These are phyloP conservation scores for Neofusicoccum ribis DNA, from an alignment of 2,329 filamentous ascomycete genomes.

Conservation along the genomic window DNA sequence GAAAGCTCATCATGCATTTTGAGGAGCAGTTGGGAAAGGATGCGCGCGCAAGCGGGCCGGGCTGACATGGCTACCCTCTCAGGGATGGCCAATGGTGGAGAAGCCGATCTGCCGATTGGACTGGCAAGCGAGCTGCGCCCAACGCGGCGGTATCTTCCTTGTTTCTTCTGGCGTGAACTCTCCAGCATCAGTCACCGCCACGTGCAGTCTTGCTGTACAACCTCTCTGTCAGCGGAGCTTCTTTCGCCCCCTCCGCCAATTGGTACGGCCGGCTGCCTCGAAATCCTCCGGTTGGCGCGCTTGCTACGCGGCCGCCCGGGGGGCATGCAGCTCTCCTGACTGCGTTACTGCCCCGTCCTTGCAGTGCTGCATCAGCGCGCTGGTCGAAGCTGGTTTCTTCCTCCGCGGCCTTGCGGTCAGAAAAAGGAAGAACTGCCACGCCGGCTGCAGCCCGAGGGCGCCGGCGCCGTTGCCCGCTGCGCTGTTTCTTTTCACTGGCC, in stretches of 20 bases:
- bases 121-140: not conserved
- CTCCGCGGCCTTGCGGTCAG: not conserved
- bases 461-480: too few species aligned
- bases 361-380: not conserved
- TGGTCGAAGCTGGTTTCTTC: not conserved
- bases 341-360: slow-evolving; percentile 9
- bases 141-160: not conserved
- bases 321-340: not conserved
- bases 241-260: not conserved
- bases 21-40: not conserved
- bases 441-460: not conserved
- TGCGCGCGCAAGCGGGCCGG: not conserved
- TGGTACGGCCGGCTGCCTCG: not conserved
- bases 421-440: not conserved
- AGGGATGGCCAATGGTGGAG: not conserved
- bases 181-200: not conserved
- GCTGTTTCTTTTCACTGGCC: not conserved
- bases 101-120: not conserved
- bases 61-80: not conserved
- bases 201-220: not conserved
- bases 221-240: not conserved
- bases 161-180: not conserved
- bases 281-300: slow-evolving; percentile 1
- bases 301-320: not conserved
- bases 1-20: not conserved